A percentile compares a stretch with the other conserved stretches of the same genome.
Conservation (phyloP, 495 filamentous ascomycete species). For the Hypoxylon fuscum region DNA sequence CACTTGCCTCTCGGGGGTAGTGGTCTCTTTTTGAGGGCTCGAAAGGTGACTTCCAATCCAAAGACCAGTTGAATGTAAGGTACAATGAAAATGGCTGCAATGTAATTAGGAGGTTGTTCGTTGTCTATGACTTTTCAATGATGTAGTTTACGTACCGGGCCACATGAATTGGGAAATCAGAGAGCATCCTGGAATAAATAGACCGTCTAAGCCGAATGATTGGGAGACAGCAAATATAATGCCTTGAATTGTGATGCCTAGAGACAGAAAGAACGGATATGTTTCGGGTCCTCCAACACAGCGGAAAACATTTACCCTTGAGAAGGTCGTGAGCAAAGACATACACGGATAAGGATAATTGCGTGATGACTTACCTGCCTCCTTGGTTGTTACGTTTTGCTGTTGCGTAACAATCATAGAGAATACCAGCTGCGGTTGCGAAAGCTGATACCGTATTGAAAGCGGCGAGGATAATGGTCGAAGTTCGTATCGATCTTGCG, state of each 20-base stretch:
- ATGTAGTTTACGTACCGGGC: conserved; percentile 50
- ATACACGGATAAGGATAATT: neutral
- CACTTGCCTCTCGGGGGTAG: conserved; percentile 54
- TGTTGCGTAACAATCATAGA: conserved; percentile 52
- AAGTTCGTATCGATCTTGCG: conserved; percentile 57
- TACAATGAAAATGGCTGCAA: conserved; percentile 56
- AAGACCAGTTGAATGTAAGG: conserved; percentile 59
- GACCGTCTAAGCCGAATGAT: conserved; percentile 50
- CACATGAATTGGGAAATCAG: conserved; percentile 56
- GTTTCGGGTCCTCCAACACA: conserved; percentile 52
- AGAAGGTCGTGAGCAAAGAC: conserved; percentile 10
- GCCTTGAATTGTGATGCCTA: conserved; percentile 57
- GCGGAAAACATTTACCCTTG: conserved; percentile 44
- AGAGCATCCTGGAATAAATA: conserved; percentile 53
- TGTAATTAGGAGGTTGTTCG: conserved; percentile 24
- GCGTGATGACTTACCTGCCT: conserved; percentile 26
- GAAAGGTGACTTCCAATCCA: conserved; percentile 51
- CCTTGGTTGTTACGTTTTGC: conserved; percentile 39
- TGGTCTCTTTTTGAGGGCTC: conserved; percentile 51
- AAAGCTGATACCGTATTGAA: conserved; percentile 60
- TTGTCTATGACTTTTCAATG: neutral
- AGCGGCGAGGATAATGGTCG: conserved; percentile 57
- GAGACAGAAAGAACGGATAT: conserved; percentile 56
- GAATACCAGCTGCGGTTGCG: conserved; percentile 55
- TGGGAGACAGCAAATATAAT: conserved; percentile 57